phyloP scores from a whole-genome alignment of 2,329 filamentous ascomycete genomes.

The Pleoardoris graminearum region DNA sequence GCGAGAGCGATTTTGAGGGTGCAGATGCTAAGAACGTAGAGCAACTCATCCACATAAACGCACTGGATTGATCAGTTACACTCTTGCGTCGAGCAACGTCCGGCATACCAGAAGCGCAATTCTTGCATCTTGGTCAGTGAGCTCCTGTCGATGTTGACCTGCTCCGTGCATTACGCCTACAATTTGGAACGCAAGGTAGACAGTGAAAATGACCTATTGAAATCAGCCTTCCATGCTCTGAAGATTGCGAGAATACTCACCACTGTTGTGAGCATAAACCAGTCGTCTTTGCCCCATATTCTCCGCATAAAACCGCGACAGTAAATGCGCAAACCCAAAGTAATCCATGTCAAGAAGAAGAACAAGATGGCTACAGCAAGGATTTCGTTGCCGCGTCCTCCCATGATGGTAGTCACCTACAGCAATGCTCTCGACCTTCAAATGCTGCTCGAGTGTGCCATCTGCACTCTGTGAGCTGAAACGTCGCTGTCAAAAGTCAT shows the following conservation, averaged over 20 bases:
- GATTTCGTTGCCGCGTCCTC: neutral
- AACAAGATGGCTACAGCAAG: conserved; percentile 42
- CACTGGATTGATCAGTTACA: conserved; percentile 36
- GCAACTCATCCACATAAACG: conserved; percentile 62
- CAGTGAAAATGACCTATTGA: conserved; percentile 42
- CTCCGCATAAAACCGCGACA: conserved; percentile 43
- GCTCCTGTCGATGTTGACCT: conserved; percentile 42
- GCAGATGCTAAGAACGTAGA: conserved; percentile 55
- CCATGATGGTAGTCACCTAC: no score
- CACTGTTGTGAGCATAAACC: conserved; percentile 46
- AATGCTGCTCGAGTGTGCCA: no score
- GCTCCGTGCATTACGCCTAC: conserved; percentile 46
- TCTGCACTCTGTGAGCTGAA: no score
- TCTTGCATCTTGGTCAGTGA: conserved; percentile 34
- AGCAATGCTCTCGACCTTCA: no score
- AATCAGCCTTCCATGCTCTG: conserved; percentile 4
- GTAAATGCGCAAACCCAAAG: conserved; percentile 44
- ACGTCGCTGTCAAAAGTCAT: no score
- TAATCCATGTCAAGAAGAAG: conserved; percentile 44
- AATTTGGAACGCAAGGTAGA: conserved; percentile 47
- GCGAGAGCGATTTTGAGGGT: conserved; percentile 57
- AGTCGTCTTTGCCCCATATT: conserved; percentile 49
- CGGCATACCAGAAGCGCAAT: conserved; percentile 34
- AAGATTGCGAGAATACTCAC: conserved; percentile 15
- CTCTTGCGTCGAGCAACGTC: neutral